phyloP scores from a whole-genome alignment of 805 yeast species.

The Pichia exigua region DNA sequence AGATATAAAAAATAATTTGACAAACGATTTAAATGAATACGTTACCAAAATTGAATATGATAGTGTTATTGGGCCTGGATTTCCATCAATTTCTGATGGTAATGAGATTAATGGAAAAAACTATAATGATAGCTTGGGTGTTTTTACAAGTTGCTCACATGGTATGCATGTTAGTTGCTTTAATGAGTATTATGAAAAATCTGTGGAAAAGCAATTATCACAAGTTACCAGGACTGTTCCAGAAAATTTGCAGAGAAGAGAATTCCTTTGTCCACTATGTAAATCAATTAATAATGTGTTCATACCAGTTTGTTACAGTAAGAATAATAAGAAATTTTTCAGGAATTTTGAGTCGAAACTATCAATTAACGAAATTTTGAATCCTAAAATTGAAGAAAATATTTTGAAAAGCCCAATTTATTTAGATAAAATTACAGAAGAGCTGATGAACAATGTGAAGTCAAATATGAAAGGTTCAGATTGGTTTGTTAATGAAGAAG shows the following conservation, averaged over 20 bases:
- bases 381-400: conserved; percentile 8
- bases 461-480: conserved; percentile 18
- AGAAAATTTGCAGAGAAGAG: conserved; percentile 60
- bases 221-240: conserved; percentile 82
- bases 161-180: conserved; percentile 85
- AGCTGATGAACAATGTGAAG: conserved; percentile 18
- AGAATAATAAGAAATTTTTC: conserved; percentile 29
- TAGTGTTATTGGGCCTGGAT: conserved; percentile 64
- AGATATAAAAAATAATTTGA: conserved; percentile 18
- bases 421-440: conserved; percentile 15
- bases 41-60: conserved; percentile 31
- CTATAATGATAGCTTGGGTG: conserved; percentile 35
- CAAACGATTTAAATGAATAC: conserved; percentile 16
- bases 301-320: conserved; percentile 62
- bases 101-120: conserved; percentile 13
- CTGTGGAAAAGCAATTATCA: conserved; percentile 42
- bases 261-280: conserved; percentile 86
- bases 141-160: conserved; percentile 82
- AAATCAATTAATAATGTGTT: conserved; percentile 79
- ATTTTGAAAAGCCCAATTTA: conserved; percentile 5
- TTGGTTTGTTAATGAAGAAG: conserved; percentile 23
- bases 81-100: conserved; percentile 30
- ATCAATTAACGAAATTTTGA: conserved; percentile 1
- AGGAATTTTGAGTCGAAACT: conserved; percentile 12
- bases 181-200: conserved; percentile 51